phyloP scores from a whole-genome alignment of 2,329 filamentous ascomycete genomes.

The Exophiala alcalophila region DNA sequence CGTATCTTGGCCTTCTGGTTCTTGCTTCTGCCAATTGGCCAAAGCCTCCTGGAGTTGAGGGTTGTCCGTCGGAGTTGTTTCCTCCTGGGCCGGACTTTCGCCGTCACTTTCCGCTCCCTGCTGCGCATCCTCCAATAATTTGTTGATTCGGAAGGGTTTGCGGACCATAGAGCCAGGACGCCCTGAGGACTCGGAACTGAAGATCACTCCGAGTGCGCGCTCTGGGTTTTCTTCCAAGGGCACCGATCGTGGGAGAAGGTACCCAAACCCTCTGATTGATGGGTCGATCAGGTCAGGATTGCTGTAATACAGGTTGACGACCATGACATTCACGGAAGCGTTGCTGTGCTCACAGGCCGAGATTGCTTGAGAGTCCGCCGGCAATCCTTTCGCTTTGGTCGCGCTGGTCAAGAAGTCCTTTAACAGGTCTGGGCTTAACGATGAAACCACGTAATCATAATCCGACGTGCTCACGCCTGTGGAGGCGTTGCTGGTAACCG shows the following conservation, averaged over 20 bases:
- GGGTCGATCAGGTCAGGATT: slow-evolving; percentile 59
- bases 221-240: slow-evolving; percentile 73
- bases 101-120: too few relatives aligned
- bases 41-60: too few relatives aligned
- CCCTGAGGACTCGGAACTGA: slow-evolving; percentile 68
- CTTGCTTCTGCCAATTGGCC: too few relatives aligned
- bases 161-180: slow-evolving; percentile 4
- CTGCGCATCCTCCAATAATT: too few relatives aligned
- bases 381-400: slow-evolving; percentile 12
- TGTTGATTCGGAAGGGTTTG: too few relatives aligned
- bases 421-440: slow-evolving; percentile 26
- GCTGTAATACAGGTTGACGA: slow-evolving; percentile 83
- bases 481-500: slow-evolving; percentile 23
- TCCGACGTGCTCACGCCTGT: background rate
- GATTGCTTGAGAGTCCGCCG: slow-evolving; percentile 24
- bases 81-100: too few relatives aligned
- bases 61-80: too few relatives aligned
- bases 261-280: slow-evolving; percentile 72
- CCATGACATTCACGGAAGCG: slow-evolving; percentile 75
- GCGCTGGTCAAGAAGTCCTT: slow-evolving; percentile 13
- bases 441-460: slow-evolving; percentile 34
- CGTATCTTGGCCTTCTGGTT: too few relatives aligned
- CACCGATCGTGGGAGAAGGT: slow-evolving; percentile 77
- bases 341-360: slow-evolving; percentile 26
- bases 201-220: slow-evolving; percentile 83